Evolutionary conservation across 441 rosid species (phyloP), one percentile per base, ranked within the genome.

Genomic region (Adansonia gregorii): DNA sequence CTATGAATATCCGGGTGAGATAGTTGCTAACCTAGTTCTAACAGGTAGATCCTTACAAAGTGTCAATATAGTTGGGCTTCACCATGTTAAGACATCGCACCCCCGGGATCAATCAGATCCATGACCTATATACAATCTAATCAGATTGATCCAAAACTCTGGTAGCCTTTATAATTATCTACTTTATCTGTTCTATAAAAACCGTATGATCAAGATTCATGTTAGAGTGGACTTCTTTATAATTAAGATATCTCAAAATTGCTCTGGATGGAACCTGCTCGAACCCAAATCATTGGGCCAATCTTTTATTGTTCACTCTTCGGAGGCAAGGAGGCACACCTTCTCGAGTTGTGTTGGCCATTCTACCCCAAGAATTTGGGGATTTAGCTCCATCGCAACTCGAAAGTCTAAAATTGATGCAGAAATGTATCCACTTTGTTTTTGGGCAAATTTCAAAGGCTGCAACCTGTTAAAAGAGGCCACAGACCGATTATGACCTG

Each of bases 381-480:
- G 91, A 64, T 89, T 82, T 52, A 81, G 80, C 83, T 86, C 87
- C 85, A 82, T 70, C 58, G 88, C 86, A 54, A 82, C 86, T 75
- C 76, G 85, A 81, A 90, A 87, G 77, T 88, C 92, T 48, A 84
- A 76, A 77, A 85, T 24, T 76, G 88, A 82, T 8, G 81, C 84
- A 22, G 83, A 79, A 66, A 82, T 48, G 14, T 74, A 52, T 35
- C 61, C 78, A 45, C 69, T 63, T 49, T 80, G 71, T 46, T 71
- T 61, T 31, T 80, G 80, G 8, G 49, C 15, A 59, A 67, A 76
- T 67, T 74, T 80, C 52, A 45, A 64, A n/a, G 80, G 80, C 58
- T 24, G 75, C 17, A 60, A 49, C 22, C 70, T 69, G 66, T 80
- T 82, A 61, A 60, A 20, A 27, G 83, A 59, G 43, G 67, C 45